A percentile compares a stretch with the other conserved stretches of the same genome.
Evolutionary conservation across 2,329 filamentous ascomycete genomes (phyloP).

Genomic region (Ceratocystis harringtonii): DNA sequence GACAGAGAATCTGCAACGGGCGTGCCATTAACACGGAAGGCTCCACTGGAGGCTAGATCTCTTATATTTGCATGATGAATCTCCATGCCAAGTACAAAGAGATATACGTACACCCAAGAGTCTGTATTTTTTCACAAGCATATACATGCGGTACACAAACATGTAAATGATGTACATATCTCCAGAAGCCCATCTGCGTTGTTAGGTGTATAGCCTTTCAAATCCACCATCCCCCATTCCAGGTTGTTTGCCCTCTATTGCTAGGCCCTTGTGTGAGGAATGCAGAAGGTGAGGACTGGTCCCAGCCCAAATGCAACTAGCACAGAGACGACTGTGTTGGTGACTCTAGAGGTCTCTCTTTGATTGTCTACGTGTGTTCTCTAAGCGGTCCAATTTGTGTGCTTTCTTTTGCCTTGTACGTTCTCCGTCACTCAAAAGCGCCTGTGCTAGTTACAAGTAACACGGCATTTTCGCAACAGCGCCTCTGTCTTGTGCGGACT

Average conservation of each 20-base stretch:
- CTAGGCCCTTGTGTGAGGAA: background rate
- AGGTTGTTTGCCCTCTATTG: background rate
- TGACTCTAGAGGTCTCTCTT: background rate
- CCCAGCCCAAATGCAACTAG: background rate
- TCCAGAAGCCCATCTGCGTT: too few species aligned
- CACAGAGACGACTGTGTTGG: background rate
- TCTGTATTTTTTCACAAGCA: background rate
- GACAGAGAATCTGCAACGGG: background rate
- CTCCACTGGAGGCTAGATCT: background rate
- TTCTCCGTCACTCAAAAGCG: background rate
- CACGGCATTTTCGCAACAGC: background rate
- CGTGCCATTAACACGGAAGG: background rate
- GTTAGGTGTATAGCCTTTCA: too few species aligned
- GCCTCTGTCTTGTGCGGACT: too few species aligned
- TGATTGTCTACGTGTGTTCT: background rate
- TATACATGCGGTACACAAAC: too few species aligned
- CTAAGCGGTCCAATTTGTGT: background rate
- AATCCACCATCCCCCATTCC: background rate
- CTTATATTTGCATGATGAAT: too few species aligned
- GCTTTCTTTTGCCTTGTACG: background rate
- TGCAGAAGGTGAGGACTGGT: background rate
- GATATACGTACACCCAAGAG: background rate
- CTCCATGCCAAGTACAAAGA: too few species aligned
- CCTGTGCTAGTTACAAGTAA: background rate
- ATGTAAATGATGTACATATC: too few species aligned